Evolutionary conservation across 2,329 filamentous ascomycete species (phyloP).

Genomic region (Orbilia blumenaviensis): DNA sequence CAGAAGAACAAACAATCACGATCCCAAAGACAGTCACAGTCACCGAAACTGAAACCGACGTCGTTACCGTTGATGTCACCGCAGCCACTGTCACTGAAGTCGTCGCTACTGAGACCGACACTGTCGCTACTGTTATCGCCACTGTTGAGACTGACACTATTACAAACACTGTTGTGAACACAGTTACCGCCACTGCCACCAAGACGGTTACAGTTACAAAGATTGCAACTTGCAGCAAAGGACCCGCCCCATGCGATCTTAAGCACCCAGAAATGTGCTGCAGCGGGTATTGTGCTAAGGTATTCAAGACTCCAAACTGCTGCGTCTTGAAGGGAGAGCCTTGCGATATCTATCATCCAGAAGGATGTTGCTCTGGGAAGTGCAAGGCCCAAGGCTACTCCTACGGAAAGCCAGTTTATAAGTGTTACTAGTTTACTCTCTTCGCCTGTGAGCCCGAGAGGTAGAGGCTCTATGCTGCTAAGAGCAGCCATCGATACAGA

Average conservation of each 20-base stretch:
- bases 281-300: background rate
- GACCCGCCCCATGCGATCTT: background rate
- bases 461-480: too few species aligned
- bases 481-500: too few species aligned
- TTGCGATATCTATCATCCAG: background rate
- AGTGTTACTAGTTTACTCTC: background rate
- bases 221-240: background rate
- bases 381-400: background rate
- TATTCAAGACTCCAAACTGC: background rate
- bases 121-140: background rate
- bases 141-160: background rate
- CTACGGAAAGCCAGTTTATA: background rate
- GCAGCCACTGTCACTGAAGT: background rate
- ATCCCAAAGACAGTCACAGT: background rate
- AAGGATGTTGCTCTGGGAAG: background rate
- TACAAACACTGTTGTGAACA: background rate
- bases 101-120: background rate
- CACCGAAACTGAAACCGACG: background rate
- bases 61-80: background rate
- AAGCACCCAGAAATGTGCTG: background rate
- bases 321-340: background rate
- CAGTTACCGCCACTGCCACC: background rate
- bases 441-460: too few species aligned
- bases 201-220: background rate
- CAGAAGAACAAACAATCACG: background rate